Conservation (phyloP, 164 flowering plant species). For the Euptelea pleiosperma region DNA sequence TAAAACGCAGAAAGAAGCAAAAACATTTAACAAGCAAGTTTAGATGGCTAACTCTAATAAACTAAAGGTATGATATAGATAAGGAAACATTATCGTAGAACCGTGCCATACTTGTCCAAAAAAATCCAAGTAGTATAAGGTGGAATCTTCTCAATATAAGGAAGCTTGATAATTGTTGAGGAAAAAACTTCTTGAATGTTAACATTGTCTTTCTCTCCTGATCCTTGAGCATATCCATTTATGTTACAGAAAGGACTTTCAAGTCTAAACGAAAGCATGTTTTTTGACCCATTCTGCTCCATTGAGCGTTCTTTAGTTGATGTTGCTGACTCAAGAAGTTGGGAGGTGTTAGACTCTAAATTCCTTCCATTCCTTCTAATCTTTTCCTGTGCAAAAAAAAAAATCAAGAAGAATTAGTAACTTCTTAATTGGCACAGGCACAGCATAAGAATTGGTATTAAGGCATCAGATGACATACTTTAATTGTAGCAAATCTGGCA, state of each 20-base stretch:
- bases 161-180: conserved; percentile 51
- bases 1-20: no score
- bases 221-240: conserved; percentile 43
- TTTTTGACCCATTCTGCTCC: conserved; percentile 26
- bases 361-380: conserved; percentile 46
- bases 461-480: conserved; percentile 35
- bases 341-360: conserved; percentile 41
- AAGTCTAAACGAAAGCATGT: conserved; percentile 52
- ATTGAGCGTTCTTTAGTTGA: conserved; percentile 22
- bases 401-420: conserved; percentile 1
- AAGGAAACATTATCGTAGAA: not conserved
- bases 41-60: no score
- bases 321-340: conserved; percentile 27
- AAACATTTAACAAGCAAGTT: no score
- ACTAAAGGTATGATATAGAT: no score
- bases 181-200: conserved; percentile 44
- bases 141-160: conserved; percentile 63
- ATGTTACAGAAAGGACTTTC: conserved; percentile 43
- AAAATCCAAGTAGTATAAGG: conserved; percentile 96
- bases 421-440: not conserved
- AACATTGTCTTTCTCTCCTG: conserved; percentile 50
- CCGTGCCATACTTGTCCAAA: conserved; percentile 58
- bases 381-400: conserved; percentile 49
- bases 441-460: not conserved
- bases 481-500: conserved; percentile 47